phyloP scores from a whole-genome alignment of 345 rosid genomes.

The Pistacia integerrima region DNA sequence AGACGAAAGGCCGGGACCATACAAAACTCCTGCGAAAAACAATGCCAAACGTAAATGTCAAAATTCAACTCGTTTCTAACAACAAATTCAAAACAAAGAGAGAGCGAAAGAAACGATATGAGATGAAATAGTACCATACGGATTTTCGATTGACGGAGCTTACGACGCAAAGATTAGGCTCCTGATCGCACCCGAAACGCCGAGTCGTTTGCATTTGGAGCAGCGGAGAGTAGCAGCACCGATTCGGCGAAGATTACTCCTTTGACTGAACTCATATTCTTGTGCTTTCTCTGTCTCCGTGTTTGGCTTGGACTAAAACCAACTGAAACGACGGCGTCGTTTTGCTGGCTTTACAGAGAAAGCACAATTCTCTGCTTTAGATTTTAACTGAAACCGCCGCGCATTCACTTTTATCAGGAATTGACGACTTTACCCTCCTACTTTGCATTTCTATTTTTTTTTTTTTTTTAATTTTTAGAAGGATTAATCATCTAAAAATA shows the following conservation, averaged over 20 bases:
- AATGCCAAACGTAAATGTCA: not conserved
- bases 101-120: not conserved
- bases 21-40: constrained; percentile 50
- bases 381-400: not conserved
- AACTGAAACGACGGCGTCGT: not conserved
- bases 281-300: not conserved
- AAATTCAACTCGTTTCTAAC: not conserved
- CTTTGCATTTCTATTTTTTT: not conserved
- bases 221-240: not conserved
- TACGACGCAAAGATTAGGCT: not conserved
- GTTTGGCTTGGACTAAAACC: too few species aligned
- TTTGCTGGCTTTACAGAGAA: not conserved
- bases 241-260: constrained; percentile 16
- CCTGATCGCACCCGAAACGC: not conserved
- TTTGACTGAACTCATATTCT: not conserved
- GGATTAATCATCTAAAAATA: too few species aligned
- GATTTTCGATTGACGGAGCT: constrained; percentile 8
- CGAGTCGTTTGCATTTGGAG: not conserved
- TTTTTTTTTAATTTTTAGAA: not conserved
- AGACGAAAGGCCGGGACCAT: constrained; percentile 38
- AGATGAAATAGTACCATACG: not conserved
- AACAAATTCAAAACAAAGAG: not conserved
- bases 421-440: not conserved
- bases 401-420: not conserved
- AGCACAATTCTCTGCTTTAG: not conserved